Conservation (phyloP, 768 basidiomycete species). For the Psilocybe subaeruginosa region DNA sequence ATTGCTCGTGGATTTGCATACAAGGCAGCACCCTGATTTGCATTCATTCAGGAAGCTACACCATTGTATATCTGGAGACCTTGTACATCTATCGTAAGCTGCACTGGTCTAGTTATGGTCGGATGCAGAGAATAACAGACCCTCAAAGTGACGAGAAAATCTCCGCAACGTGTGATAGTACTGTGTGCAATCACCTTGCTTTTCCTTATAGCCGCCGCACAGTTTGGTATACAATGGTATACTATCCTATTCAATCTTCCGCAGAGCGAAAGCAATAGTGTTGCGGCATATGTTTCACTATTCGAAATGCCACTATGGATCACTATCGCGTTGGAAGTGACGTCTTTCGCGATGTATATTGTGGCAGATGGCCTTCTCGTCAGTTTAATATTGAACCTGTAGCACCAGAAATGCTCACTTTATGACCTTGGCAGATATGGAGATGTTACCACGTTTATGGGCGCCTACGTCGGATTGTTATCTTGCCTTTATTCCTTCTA, state of each 20-base stretch:
- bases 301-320: not conserved
- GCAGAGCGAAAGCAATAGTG: not conserved
- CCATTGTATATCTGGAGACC: not conserved
- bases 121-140: not conserved
- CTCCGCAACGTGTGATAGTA: not conserved
- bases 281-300: not conserved
- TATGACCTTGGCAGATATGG: constrained; percentile 1
- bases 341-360: not conserved
- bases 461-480: not conserved
- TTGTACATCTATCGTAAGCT: not conserved
- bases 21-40: not conserved
- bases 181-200: constrained; percentile 4
- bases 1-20: not conserved
- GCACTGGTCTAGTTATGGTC: not conserved
- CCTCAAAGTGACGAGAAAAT: not conserved
- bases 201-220: not conserved
- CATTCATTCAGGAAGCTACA: not conserved
- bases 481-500: not conserved
- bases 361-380: constrained; percentile 9
- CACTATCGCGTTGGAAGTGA: not conserved
- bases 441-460: constrained; percentile 8
- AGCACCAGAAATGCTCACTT: not conserved
- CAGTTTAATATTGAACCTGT: not conserved
- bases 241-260: not conserved
- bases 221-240: constrained; percentile 2